These are phyloP conservation scores for Rhizopus stolonifer DNA, from an alignment of 371 early-diverging fungal genomes.

Conservation along the genomic window DNA sequence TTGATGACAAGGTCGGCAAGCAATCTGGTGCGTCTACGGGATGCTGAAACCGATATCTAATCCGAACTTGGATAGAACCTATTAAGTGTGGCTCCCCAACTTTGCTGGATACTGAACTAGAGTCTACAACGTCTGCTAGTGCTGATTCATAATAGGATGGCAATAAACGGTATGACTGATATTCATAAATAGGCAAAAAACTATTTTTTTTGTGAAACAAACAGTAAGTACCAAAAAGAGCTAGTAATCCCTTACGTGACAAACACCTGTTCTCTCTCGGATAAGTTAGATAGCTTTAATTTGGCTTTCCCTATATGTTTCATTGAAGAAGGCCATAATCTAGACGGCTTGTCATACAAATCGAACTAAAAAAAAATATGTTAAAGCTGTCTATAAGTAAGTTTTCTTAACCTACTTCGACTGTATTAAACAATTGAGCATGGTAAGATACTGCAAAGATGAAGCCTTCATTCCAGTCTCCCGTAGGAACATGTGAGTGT, in stretches of 20 bases:
- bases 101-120: conserved; percentile 7
- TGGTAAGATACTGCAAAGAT: conserved; percentile 72
- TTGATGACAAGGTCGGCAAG: neutral
- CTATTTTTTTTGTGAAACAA: too few relatives aligned
- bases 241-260: conserved; percentile 18
- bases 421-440: conserved; percentile 71
- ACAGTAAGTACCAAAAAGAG: neutral
- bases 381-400: neutral
- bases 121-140: conserved; percentile 6
- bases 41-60: conserved; percentile 36
- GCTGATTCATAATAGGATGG: conserved; percentile 14
- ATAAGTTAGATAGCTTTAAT: conserved; percentile 17
- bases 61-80: conserved; percentile 40
- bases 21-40: conserved; percentile 3
- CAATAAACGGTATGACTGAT: conserved; percentile 15
- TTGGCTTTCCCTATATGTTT: conserved; percentile 42
- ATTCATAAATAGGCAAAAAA: conserved; percentile 33
- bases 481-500: conserved; percentile 35
- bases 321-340: conserved; percentile 38
- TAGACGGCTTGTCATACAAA: conserved; percentile 39
- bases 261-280: conserved; percentile 17
- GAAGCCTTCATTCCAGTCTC: conserved; percentile 79
- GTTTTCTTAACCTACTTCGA: conserved; percentile 40
- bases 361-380: conserved; percentile 32
- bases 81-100: conserved; percentile 18